phyloP scores from a whole-genome alignment of 371 early-diverging fungal genomes.

The Actinomucor elegans region DNA sequence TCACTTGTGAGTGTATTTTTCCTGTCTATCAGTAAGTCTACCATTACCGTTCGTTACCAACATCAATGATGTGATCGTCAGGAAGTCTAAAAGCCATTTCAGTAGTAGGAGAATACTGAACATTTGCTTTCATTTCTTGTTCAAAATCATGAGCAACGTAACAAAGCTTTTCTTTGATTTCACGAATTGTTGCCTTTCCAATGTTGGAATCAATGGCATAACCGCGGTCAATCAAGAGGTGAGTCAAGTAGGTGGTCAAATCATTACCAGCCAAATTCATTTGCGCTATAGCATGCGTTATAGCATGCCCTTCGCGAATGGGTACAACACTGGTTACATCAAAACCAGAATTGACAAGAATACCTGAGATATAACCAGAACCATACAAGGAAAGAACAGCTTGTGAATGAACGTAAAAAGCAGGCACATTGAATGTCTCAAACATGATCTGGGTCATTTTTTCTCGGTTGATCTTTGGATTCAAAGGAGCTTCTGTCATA shows the following conservation, averaged over 20 bases:
- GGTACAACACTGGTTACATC: conserved; percentile 99
- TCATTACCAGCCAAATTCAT: conserved; percentile 96
- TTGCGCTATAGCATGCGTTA: conserved; percentile 98
- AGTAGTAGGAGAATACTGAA: conserved; percentile 87
- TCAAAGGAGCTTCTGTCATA: conserved; percentile 99
- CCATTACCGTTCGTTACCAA: conserved; percentile 90
- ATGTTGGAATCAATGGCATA: conserved; percentile 99
- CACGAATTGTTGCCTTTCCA: conserved; percentile 99
- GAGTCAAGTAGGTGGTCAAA: conserved; percentile 97
- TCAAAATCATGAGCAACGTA: conserved; percentile 99
- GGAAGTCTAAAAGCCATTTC: conserved; percentile 99
- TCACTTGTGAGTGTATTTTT: too few species aligned
- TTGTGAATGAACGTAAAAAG: conserved; percentile 99
- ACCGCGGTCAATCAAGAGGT: conserved; percentile 98
- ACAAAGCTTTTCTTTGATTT: conserved; percentile 99
- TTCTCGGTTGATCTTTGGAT: conserved; percentile 99
- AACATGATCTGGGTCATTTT: conserved; percentile 99
- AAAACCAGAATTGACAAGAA: conserved; percentile 99
- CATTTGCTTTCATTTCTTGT: conserved; percentile 97
- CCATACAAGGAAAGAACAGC: conserved; percentile 98
- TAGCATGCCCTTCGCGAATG: conserved; percentile 99
- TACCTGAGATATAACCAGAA: conserved; percentile 99
- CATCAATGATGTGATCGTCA: conserved; percentile 98
- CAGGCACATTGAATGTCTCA: conserved; percentile 99
- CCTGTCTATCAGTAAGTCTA: too few species aligned